Percentiles rank a stretch among this genome's conserved stretches.
Evolutionary conservation across 192 early-diverging fungal species (phyloP).

Genomic region (Piromyces finnis): DNA sequence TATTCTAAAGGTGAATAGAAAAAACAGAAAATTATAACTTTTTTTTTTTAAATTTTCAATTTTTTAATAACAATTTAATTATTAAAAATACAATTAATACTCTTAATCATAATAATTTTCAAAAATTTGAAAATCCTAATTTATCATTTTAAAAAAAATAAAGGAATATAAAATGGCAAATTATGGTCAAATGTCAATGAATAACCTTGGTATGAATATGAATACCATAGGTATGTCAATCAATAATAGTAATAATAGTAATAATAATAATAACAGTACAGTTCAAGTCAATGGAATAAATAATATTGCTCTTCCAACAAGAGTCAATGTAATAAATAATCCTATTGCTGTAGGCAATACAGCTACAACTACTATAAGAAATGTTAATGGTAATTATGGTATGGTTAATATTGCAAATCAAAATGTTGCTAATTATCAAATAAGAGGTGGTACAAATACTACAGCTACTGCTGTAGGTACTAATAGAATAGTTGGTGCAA

Average conservation of each 20-base stretch:
- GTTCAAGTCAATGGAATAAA: background rate
- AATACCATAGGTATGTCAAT: background rate
- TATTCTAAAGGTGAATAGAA: too few species aligned
- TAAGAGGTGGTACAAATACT: background rate
- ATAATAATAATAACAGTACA: background rate
- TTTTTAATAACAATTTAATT: too few species aligned
- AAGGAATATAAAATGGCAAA: background rate
- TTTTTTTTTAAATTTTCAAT: too few species aligned
- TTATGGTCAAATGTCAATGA: background rate
- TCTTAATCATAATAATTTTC: too few species aligned
- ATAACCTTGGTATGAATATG: background rate
- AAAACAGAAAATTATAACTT: too few species aligned
- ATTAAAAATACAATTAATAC: background rate
- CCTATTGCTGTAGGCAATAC: background rate
- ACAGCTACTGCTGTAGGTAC: background rate
- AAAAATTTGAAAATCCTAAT: too few species aligned
- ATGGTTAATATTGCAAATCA: background rate
- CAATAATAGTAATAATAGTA: background rate
- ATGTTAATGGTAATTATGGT: background rate
- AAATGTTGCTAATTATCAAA: background rate
- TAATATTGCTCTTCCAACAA: background rate
- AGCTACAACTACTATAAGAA: background rate
- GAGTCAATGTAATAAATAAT: background rate
- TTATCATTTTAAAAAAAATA: background rate
- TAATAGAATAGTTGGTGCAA: background rate